These are phyloP conservation scores for Microbotryum saponariae DNA, from an alignment of 1,284 basidiomycete species.

Conservation along the genomic window DNA sequence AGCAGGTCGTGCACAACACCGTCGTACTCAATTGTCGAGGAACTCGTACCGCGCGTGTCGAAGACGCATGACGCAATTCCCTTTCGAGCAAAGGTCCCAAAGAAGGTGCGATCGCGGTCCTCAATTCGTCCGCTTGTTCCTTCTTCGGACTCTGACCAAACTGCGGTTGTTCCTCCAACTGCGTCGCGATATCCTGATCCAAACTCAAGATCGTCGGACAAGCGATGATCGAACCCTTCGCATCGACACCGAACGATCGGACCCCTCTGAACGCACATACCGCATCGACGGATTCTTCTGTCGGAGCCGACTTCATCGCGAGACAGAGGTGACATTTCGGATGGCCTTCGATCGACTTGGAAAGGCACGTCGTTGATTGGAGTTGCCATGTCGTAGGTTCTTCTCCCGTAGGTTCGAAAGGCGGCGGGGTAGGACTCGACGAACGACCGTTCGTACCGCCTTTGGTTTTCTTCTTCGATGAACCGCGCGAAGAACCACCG, in stretches of 20 bases:
- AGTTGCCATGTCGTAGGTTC: background rate
- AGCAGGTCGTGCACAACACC: slow-evolving; percentile 26
- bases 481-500: too few relatives aligned
- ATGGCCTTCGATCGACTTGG: slow-evolving; percentile 22
- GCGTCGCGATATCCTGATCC: background rate
- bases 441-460: too few relatives aligned
- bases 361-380: slow-evolving; percentile 21
- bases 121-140: slow-evolving; percentile 36
- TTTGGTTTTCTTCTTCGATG: too few relatives aligned
- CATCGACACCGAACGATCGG: slow-evolving; percentile 21
- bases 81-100: slow-evolving; percentile 60
- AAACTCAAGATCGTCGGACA: slow-evolving; percentile 3
- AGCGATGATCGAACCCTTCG: slow-evolving; percentile 2
- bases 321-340: slow-evolving; percentile 22
- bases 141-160: slow-evolving; percentile 26
- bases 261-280: slow-evolving; percentile 18
- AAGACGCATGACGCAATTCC: slow-evolving; percentile 61
- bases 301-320: slow-evolving; percentile 4
- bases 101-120: slow-evolving; percentile 57
- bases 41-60: slow-evolving; percentile 58
- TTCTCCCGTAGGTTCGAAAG: slow-evolving; percentile 1
- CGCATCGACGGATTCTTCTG: slow-evolving; percentile 4
- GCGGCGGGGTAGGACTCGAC: too few relatives aligned
- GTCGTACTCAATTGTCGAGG: slow-evolving; percentile 58
- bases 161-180: slow-evolving; percentile 6